These are phyloP conservation scores for Wallacemonas sp. DNA, from an alignment of 208 protist genomes.

Conservation along the genomic window DNA sequence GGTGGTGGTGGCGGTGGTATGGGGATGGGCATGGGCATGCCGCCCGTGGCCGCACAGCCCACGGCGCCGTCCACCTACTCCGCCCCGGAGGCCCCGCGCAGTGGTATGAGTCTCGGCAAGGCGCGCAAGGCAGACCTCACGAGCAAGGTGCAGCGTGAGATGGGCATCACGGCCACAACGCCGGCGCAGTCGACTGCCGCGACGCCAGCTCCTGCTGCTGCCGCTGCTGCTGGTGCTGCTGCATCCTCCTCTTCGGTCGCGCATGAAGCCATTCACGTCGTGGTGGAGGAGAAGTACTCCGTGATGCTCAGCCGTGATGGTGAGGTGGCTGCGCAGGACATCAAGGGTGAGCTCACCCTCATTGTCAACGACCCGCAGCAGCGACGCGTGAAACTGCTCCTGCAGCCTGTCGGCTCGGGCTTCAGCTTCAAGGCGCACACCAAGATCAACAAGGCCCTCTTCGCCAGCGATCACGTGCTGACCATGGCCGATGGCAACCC, in stretches of 20 bases:
- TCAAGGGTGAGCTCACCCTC: conserved; percentile 79
- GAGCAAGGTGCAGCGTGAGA: conserved; percentile 77
- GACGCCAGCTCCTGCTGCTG: background rate
- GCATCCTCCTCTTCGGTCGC: background rate
- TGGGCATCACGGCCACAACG: conserved; percentile 30
- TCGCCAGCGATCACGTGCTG: conserved; percentile 72
- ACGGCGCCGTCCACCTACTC: background rate
- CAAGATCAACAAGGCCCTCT: conserved; percentile 84
- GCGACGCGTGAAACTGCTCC: conserved; percentile 50
- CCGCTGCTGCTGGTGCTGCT: background rate
- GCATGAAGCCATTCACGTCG: conserved; percentile 52
- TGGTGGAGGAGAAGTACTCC: conserved; percentile 69
- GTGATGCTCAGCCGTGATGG: conserved; percentile 62
- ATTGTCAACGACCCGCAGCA: conserved; percentile 66
- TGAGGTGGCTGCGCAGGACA: conserved; percentile 41
- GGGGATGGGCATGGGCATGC: conserved; percentile 10
- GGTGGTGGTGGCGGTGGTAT: too few relatives aligned
- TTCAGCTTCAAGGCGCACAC: conserved; percentile 88
- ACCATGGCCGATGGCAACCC: conserved; percentile 79
- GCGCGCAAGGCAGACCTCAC: conserved; percentile 73
- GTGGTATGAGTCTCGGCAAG: conserved; percentile 72
- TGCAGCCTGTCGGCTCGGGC: conserved; percentile 46
- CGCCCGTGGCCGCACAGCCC: background rate
- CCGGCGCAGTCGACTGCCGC: conserved; percentile 2
- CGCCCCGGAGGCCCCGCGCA: conserved; percentile 23